These are phyloP conservation scores for Fusarium nodosum DNA, from an alignment of 2,329 filamentous ascomycete species.

Conservation along the genomic window DNA sequence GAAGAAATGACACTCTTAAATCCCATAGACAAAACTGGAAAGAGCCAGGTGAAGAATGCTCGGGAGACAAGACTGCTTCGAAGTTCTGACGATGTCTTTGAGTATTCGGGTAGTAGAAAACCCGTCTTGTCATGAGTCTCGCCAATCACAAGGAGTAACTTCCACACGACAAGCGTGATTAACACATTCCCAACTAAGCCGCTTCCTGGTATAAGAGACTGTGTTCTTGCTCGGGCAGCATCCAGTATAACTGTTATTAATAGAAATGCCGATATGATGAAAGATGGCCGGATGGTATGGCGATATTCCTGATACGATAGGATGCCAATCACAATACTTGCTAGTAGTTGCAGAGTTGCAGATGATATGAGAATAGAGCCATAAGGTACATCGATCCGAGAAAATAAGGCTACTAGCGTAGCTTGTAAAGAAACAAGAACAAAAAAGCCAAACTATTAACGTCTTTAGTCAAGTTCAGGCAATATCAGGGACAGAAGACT, in stretches of 20 bases:
- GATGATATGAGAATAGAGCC: neutral
- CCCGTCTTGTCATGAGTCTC: neutral
- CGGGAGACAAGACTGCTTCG: constrained; percentile 1
- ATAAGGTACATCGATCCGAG: neutral
- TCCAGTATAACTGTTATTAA: neutral
- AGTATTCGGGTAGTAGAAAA: neutral
- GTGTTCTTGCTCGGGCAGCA: constrained; percentile 6
- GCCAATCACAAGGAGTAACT: neutral
- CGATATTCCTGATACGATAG: constrained; percentile 2
- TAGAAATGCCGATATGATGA: neutral
- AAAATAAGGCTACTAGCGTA: neutral
- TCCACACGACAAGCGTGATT: neutral
- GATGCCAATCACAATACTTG: neutral
- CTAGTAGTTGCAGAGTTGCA: neutral
- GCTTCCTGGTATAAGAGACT: neutral
- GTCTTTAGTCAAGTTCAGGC: neutral
- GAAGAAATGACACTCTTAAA: constrained; percentile 3
- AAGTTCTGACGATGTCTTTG: constrained; percentile 1
- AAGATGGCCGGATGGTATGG: neutral
- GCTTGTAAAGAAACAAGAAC: constrained; percentile 1
- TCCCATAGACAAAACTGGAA: constrained; percentile 1
- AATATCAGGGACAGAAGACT: neutral
- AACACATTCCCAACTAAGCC: neutral
- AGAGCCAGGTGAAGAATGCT: constrained; percentile 3
- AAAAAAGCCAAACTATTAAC: neutral